Base-by-base conservation (phyloP, 768 basidiomycete genomes). In the Tubosaeta sp. region DNA sequence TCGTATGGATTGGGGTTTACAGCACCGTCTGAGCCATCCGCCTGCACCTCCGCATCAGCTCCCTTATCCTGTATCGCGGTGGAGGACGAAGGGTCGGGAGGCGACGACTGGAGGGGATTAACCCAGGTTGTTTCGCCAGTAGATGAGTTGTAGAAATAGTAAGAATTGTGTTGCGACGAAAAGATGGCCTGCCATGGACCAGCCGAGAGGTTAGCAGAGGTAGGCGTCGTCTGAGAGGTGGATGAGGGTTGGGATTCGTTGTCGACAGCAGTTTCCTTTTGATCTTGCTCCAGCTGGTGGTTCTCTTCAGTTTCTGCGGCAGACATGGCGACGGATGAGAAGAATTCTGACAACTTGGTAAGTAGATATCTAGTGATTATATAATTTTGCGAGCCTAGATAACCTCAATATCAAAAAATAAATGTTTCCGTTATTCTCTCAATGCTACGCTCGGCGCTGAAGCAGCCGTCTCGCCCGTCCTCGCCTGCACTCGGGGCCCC, bases 101-200 rank as follows among this genome's bases (percentile, higher is more conserved):
- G 48, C 18, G 66, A 52, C 16, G 69, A 69, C 39, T 79, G 72
- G 35, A 93, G 73, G 10, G 90, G 90, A 61, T 92, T 92, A 25
- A 73, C 71, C 90, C 90, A 92, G 3, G 90, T 92, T 16, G 90
- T 92, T 71, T 91, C 82, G 47, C 84, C 75, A 0, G 90, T 90
- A 53, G 71, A 66, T 10, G 81, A 51, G 68, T 91, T 93, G 76
- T 77, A 87, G 73, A 91, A 93, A 68, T 93, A 93, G 70, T 93
- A 93, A 10, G 87, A 76, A 67, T 80, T 86, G 72, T 88, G 81
- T 54, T 83, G 75, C 1, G 87, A 80, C 1, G 89, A 83, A 70
- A 77, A 92, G 27, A 93, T 77, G 32, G 90, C 90, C 67, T 91
- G 90, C 90, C 90, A 92, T 24, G 78, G 69, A 47, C 62, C 61